A percentile compares a stretch with the other conserved stretches of the same genome.
These are phyloP conservation scores for Colletotrichum cereale DNA, from an alignment of 2,329 filamentous ascomycete species.

Conservation along the genomic window DNA sequence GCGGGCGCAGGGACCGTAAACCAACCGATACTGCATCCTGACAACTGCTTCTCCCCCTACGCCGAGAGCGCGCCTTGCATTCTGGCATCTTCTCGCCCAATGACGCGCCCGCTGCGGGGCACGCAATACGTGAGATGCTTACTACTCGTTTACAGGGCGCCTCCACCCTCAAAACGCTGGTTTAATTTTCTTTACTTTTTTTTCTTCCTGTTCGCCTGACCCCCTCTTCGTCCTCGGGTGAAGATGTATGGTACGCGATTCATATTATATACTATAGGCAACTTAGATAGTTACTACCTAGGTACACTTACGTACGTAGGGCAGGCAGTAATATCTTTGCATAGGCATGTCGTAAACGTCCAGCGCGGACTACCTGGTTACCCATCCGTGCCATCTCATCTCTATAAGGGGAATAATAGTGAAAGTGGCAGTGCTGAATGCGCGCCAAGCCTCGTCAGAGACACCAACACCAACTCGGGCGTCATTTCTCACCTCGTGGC, in stretches of 20 bases:
- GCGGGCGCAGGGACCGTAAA: background rate
- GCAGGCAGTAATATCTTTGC: too few species aligned
- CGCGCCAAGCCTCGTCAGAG: conserved; percentile 27
- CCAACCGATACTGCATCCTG: background rate
- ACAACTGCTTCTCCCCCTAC: conserved; percentile 1
- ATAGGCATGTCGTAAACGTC: too few species aligned
- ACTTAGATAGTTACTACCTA: too few species aligned
- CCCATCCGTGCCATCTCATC: background rate
- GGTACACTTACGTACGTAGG: too few species aligned
- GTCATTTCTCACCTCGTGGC: conserved; percentile 12
- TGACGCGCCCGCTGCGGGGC: conserved; percentile 31
- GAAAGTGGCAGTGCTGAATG: conserved; percentile 32
- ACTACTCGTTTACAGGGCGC: background rate
- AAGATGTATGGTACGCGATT: too few species aligned
- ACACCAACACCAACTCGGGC: background rate
- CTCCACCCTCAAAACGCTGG: too few species aligned
- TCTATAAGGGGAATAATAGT: background rate
- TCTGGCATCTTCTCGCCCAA: conserved; percentile 10
- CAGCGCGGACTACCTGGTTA: too few species aligned
- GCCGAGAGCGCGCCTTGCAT: background rate
- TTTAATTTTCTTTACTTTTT: background rate
- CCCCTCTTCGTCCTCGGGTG: too few species aligned
- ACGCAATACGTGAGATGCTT: background rate
- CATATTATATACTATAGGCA: too few species aligned
- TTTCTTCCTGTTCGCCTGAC: background rate